A percentile compares a stretch with the other conserved stretches of the same genome.
Evolutionary conservation across 164 flowering plant species (phyloP).

Genomic region (Nymphaea colorata): DNA sequence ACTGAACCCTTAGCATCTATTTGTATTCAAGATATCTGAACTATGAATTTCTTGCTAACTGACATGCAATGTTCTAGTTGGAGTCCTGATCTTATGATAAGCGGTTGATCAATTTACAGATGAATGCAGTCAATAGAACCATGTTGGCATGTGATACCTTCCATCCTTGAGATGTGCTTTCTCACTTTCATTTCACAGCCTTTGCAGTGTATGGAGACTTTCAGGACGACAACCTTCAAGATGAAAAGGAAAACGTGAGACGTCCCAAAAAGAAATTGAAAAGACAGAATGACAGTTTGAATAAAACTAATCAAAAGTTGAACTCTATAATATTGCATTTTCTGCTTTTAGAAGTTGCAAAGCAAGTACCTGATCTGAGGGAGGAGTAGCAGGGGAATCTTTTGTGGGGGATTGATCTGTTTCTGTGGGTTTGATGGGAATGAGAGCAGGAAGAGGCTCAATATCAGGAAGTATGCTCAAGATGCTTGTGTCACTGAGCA

Average conservation of each 20-base stretch:
- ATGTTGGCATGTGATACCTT: constrained; percentile 31
- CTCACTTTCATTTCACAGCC: constrained; percentile 93
- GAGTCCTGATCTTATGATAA: background rate
- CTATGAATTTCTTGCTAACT: background rate
- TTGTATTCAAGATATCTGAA: background rate
- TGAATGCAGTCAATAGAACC: background rate
- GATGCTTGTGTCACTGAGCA: constrained; percentile 30
- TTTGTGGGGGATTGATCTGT: constrained; percentile 18
- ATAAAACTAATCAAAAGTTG: too few species aligned
- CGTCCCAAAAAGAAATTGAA: background rate
- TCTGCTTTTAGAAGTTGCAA: background rate
- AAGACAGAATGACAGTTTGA: background rate
- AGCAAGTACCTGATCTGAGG: constrained; percentile 28
- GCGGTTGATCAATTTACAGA: background rate
- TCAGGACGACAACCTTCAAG: constrained; percentile 71
- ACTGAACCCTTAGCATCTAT: background rate
- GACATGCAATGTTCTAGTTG: background rate
- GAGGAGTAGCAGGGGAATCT: constrained; percentile 21
- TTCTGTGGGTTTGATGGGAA: constrained; percentile 13
- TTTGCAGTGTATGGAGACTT: constrained; percentile 90
- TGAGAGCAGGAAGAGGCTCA: constrained; percentile 20
- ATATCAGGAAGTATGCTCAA: constrained; percentile 22
- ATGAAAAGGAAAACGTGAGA: background rate
- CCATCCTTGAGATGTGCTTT: constrained; percentile 87
- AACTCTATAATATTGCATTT: background rate